Percentiles rank a stretch among this genome's conserved stretches.
Evolutionary conservation across 78 protist species (phyloP).

Genomic region (Goniomonas avonlea): DNA sequence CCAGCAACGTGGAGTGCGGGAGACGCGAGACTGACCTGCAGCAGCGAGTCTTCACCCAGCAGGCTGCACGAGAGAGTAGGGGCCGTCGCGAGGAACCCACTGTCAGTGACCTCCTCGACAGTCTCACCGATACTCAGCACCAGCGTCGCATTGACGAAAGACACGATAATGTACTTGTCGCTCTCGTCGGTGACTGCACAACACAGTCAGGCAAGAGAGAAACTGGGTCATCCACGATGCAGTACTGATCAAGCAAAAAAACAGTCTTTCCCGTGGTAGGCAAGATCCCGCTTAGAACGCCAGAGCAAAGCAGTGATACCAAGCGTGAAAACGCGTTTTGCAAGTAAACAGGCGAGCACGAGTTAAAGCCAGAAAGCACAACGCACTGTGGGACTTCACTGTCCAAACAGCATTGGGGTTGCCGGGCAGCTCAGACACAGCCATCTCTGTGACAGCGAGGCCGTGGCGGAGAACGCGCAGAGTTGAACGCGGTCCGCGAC

Average conservation of each 20-base stretch:
- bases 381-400: too few species aligned
- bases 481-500: slow-evolving; percentile 65
- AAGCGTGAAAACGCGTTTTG: too few species aligned
- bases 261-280: too few species aligned
- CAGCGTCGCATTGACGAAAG: slow-evolving; percentile 73
- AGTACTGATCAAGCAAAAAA: too few species aligned
- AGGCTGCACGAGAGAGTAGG: slow-evolving; percentile 57
- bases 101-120: slow-evolving; percentile 73
- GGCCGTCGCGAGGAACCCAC: slow-evolving; percentile 63
- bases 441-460: slow-evolving; percentile 53
- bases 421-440: slow-evolving; percentile 70
- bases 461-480: slow-evolving; percentile 85
- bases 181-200: slow-evolving; percentile 27
- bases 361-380: too few species aligned
- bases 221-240: too few species aligned
- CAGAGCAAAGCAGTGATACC: too few species aligned
- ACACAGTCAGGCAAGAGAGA: too few species aligned
- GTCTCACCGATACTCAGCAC: slow-evolving; percentile 83
- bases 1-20: too few species aligned
- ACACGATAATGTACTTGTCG: slow-evolving; percentile 75
- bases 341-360: too few species aligned
- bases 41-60: slow-evolving; percentile 74
- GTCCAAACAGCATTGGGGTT: slow-evolving; percentile 60
- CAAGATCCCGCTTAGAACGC: too few species aligned
- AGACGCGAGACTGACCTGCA: slow-evolving; percentile 52